Evolutionary conservation across 228 moss, liverwort and hornwort genomes (phyloP), one percentile per base, ranked within the genome.

Genomic region (Sphagnum magellanicum): DNA sequence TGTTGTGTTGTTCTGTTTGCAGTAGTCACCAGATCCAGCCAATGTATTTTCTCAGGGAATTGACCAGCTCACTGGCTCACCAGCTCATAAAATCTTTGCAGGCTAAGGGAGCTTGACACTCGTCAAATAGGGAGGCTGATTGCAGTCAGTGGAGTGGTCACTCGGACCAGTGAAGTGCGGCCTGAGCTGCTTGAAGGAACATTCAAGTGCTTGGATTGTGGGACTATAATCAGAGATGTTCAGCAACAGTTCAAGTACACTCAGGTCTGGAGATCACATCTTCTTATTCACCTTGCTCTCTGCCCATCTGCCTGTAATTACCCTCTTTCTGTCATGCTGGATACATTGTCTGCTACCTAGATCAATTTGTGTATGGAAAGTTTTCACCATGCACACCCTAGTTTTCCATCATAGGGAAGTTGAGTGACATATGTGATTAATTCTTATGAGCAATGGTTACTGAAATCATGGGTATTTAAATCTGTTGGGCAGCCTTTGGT

Each of bases 81-180:
- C 32, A 32, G 32, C 32, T 32, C 32, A 3, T 32, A 32, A 51
- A 3, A 64, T 48, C 49, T 46, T 80, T 59, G 68, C 87, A 98
- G 98, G 74, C 74, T 98, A 71, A 78, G 98, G 75, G 98, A 98
- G 71, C 79, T 98, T 14, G 91, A 88, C 64, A 94, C 93, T 51
- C 79, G 87, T 16, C 91, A 93, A 74, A 98, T 98, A 65, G 98
- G 98, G 51, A 98, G 81, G 85, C 81, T 98, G 62, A 84, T 94
- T 60, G 90, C 98, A 73, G 94, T 98, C 51, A 98, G 98, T 72
- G 98, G 98, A 82, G 98, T 98, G 60, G 98, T 98, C 50, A 98
- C 98, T 68, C 85, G 98, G 76, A 98, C 98, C 62, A 93, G 93
- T 80, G 98, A 98, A 83, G 98, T 98, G 69, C 80, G 98, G 63